Percentiles rank a stretch among this genome's conserved stretches.
Conservation (phyloP, 495 filamentous ascomycete species). For the Cercophora newfieldiana region DNA sequence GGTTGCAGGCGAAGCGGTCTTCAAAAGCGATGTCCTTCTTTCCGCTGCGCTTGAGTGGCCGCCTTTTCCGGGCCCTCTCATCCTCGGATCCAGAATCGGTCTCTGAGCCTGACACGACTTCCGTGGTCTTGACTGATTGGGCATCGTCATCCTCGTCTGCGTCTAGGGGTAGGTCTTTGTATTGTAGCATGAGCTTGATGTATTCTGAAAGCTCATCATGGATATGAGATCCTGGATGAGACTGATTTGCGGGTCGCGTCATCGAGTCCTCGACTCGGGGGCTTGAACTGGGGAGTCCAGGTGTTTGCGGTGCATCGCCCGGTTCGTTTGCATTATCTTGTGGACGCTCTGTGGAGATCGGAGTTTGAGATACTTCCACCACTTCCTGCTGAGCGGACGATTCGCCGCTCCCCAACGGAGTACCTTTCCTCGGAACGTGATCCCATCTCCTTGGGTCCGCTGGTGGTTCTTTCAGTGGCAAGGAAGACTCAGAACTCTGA, state of each 20-base stretch:
- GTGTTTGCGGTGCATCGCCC: neutral
- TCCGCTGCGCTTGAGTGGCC: neutral
- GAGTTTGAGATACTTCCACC: neutral
- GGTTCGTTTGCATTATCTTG: neutral
- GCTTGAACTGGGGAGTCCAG: neutral
- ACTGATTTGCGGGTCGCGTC: neutral
- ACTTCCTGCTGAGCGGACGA: slow-evolving; percentile 8
- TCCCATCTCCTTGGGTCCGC: slow-evolving; percentile 13
- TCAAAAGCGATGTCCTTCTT: slow-evolving; percentile 32
- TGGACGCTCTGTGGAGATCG: neutral
- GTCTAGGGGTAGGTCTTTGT: slow-evolving; percentile 42
- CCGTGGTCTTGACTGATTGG: slow-evolving; percentile 20
- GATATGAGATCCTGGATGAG: neutral
- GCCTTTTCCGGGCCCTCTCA: slow-evolving; percentile 28
- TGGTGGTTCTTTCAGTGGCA: slow-evolving; percentile 33
- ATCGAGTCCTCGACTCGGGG: neutral
- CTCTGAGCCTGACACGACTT: slow-evolving; percentile 18
- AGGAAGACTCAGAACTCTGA: slow-evolving; percentile 24
- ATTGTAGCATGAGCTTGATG: slow-evolving; percentile 36
- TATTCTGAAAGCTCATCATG: slow-evolving; percentile 37
- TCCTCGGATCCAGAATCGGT: slow-evolving; percentile 24
- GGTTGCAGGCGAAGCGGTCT: slow-evolving; percentile 47
- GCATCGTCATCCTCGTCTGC: slow-evolving; percentile 37
- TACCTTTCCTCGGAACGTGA: neutral
- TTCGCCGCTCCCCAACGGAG: slow-evolving; percentile 19